phyloP scores from a whole-genome alignment of 768 basidiomycete species.

The Naganishia onofrii region DNA sequence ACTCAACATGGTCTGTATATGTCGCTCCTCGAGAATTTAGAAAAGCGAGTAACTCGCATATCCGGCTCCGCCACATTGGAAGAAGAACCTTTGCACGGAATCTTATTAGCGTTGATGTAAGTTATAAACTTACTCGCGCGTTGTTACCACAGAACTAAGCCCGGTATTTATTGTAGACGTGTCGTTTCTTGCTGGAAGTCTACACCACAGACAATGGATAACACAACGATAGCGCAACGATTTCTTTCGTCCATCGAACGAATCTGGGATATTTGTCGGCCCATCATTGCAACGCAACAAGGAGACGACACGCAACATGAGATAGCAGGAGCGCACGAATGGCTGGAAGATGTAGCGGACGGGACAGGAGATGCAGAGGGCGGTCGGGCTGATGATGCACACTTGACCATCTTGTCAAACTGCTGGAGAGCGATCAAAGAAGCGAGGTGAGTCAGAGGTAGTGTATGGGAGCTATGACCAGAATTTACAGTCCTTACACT shows the following conservation, averaged over 20 bases:
- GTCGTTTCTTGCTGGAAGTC: constrained; percentile 17
- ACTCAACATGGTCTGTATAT: background rate
- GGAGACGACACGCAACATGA: constrained; percentile 41
- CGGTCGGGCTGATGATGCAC: constrained; percentile 36
- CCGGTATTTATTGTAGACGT: constrained; percentile 3
- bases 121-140: background rate
- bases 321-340: constrained; percentile 47
- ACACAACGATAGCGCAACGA: background rate
- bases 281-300: constrained; percentile 6
- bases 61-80: constrained; percentile 38
- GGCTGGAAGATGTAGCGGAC: constrained; percentile 34
- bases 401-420: constrained; percentile 43
- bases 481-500: background rate
- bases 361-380: constrained; percentile 28
- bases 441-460: constrained; percentile 39
- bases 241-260: constrained; percentile 18
- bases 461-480: background rate
- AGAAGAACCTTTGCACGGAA: constrained; percentile 44
- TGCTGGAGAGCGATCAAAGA: constrained; percentile 51
- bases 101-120: constrained; percentile 42
- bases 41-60: constrained; percentile 29
- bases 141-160: background rate
- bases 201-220: background rate
- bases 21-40: constrained; percentile 24
- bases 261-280: constrained; percentile 25